These are phyloP conservation scores for Quercus ilex DNA, from an alignment of 306 rosid genomes.

Conservation along the genomic window DNA sequence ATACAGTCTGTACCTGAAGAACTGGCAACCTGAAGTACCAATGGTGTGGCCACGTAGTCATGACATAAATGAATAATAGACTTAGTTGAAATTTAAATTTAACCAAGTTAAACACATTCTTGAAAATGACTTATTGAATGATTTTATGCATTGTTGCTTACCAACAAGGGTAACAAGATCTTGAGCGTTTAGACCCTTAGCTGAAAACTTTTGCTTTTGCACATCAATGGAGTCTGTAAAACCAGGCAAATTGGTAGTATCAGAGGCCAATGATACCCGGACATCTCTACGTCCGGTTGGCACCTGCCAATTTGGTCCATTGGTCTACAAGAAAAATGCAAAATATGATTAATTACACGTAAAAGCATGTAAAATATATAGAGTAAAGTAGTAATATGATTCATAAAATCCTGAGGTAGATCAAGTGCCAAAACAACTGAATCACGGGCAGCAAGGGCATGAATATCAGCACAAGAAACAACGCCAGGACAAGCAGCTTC, in stretches of 20 bases:
- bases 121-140: too few relatives aligned
- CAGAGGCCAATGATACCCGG: constrained; percentile 45
- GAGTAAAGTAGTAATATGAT: background rate
- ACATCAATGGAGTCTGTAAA: constrained; percentile 32
- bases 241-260: constrained; percentile 30
- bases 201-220: constrained; percentile 38
- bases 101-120: background rate
- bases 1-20: too few relatives aligned
- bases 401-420: background rate
- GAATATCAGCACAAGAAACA: constrained; percentile 54
- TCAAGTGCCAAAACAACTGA: constrained; percentile 44
- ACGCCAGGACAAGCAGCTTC: constrained; percentile 52
- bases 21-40: too few relatives aligned
- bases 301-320: too few relatives aligned
- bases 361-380: constrained; percentile 31
- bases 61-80: too few relatives aligned
- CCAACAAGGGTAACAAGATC: constrained; percentile 69
- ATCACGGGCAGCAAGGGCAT: constrained; percentile 54
- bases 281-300: background rate
- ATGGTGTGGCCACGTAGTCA: too few relatives aligned
- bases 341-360: too few relatives aligned
- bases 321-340: too few relatives aligned
- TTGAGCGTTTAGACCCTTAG: constrained; percentile 48
- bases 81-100: too few relatives aligned
- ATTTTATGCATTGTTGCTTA: constrained; percentile 11